Base-by-base conservation (phyloP, 306 rosid species). In the Lithocarpus polystachyus region DNA sequence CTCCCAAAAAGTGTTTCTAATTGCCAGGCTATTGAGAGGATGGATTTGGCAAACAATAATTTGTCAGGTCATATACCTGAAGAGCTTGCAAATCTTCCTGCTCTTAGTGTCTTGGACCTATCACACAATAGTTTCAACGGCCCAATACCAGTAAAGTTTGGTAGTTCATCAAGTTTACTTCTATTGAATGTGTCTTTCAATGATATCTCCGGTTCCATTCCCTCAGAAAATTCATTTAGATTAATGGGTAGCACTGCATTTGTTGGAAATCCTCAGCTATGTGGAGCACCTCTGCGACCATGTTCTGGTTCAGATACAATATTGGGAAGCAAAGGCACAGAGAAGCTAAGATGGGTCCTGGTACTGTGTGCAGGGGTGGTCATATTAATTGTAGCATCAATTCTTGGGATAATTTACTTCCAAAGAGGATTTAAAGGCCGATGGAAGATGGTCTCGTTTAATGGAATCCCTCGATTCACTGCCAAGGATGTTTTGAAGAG, bases 141-240 rank as follows among this genome's bases (percentile, higher is more conserved):
- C 76, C 55, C 76, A 74, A 92, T 95, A 85, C 99, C 99, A 6
- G 75, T 61, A 6, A 86, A 85, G 73, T 86, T 95, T 84, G 84
- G 92, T 53, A 84, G 83, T 75, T 91, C 91, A 68, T 81, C 90
- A 74, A 91, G 89, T 79, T 85, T 95, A 75, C 81, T 82, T 64
- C 89, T 92, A 29, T 86, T 95, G 52, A 95, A 95, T 77, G 96
- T 95, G 83, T 95, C 99, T 45, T 92, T 85, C 89, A 95, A 95
- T 77, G 78, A 91, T 45, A 85, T 95, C 55, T 89, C 99, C 0
- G 99, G 99, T 37, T 90, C 92, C 53, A 91, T 95, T 78, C 99
- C 99, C n/a, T 43, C 82, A 10, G 84, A 85, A 15, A 80, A 84
- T 75, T 29, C 73, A 64, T 89, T 92, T 77, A 76, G 74, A 68